Evolutionary conservation across 495 filamentous ascomycete species (phyloP), one percentile per base, ranked within the genome.

Genomic region (Aspergillus funiculosus): DNA sequence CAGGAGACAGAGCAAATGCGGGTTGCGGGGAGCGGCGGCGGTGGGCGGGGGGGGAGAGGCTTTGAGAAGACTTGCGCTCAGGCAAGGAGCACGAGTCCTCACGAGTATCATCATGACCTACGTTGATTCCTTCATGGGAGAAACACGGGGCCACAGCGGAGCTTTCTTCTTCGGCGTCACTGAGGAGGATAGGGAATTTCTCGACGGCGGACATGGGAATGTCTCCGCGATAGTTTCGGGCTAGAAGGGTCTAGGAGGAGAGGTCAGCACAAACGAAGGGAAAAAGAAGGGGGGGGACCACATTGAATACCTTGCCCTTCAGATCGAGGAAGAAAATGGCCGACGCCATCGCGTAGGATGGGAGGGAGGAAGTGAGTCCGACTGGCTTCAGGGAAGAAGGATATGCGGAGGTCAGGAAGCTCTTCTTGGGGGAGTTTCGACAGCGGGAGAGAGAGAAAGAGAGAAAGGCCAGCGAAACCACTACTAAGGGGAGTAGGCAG

Each of bases 151-250:
- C 88, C 19, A 97, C 92, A 34, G 92, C 90, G 27, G 91, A 96
- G 57, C 85, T 92, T 68, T 99, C 94, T 80, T 99, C 94, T 82
- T 99, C 94, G 65, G 94, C 94, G 73, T 99, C 94, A 66, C 85
- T 89, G 47, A 99, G 80, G 50, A 99, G 87, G 58, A 94, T 78
- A 47, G 94, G 94, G 67, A 99, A 99, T 66, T 92, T 92, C 71
- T 99, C 94, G 62, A 97, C 94, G 32, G 94, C 94, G 43, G 89
- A 94, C 94, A 99, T 97, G 63, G 94, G 94, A 58, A 99, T 94
- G 61, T 99, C 94, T 58, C 94, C 94, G 66, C 94, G 81, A 69
- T 99, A 99, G 72, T 97, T 99, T 61, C 94, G 86, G 63, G 94
- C 94, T 57, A 99, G 79, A 56, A 97, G 90, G 73, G 94, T 96